Conservation (phyloP, 371 early-diverging fungal genomes). For the Mortierella polycephala region DNA sequence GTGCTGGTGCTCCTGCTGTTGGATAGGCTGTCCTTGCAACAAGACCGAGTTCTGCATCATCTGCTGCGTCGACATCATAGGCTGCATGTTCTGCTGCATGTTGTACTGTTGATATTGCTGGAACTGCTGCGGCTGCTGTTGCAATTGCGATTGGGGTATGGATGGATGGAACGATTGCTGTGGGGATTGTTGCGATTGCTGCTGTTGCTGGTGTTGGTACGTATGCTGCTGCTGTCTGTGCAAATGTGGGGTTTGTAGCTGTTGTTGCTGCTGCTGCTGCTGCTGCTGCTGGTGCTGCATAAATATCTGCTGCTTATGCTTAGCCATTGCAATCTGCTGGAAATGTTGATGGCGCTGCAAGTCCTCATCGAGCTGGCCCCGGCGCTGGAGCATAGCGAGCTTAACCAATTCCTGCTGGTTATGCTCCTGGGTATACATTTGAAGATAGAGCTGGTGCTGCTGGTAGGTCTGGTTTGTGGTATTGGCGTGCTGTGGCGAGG, state of each 20-base stretch:
- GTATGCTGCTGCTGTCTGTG: not conserved
- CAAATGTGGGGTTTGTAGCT: conserved; percentile 2
- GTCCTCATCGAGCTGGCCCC: conserved; percentile 27
- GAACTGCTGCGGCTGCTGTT: no score
- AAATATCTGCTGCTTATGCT: conserved; percentile 42
- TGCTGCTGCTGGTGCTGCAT: conserved; percentile 31
- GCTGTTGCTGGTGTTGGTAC: conserved; percentile 1
- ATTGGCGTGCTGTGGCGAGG: conserved; percentile 17
- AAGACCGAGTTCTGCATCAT: conserved; percentile 5
- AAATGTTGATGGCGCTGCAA: conserved; percentile 38
- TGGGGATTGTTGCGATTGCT: not conserved
- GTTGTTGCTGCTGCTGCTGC: conserved; percentile 28
- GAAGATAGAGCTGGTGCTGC: conserved; percentile 43
- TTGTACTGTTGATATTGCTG: not conserved
- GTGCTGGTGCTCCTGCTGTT: conserved; percentile 13
- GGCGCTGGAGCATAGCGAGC: conserved; percentile 26
- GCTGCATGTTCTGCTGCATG: not conserved
- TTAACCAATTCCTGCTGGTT: conserved; percentile 35
- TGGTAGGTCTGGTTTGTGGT: conserved; percentile 25
- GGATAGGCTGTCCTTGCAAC: conserved; percentile 7
- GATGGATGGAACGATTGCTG: no score
- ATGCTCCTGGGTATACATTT: conserved; percentile 48
- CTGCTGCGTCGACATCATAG: not conserved
- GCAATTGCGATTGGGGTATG: no score
- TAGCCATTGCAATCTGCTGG: conserved; percentile 36